These are phyloP conservation scores for Coemansia sp. DNA, from an alignment of 192 early-diverging fungal genomes.

Conservation along the genomic window DNA sequence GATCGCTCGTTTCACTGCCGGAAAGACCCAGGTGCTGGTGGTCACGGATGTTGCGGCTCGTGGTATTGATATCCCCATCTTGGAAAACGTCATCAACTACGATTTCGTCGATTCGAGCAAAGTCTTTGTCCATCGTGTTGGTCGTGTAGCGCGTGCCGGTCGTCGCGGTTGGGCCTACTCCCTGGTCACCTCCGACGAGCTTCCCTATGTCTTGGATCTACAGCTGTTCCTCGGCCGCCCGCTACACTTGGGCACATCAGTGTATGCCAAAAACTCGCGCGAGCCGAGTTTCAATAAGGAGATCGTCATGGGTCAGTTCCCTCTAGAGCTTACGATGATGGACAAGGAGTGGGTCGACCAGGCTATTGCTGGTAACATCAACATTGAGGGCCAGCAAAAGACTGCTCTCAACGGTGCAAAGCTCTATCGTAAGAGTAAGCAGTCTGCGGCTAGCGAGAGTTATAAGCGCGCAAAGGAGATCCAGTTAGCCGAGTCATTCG, in stretches of 20 bases:
- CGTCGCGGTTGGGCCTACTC: constrained; percentile 91
- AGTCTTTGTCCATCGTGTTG: constrained; percentile 96
- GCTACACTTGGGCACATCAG: constrained; percentile 58
- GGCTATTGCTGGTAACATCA: constrained; percentile 62
- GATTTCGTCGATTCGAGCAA: constrained; percentile 92
- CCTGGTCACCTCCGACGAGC: constrained; percentile 82
- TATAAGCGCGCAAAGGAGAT: constrained; percentile 89
- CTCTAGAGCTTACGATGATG: constrained; percentile 64
- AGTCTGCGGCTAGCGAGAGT: constrained; percentile 79
- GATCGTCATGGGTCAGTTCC: constrained; percentile 78
- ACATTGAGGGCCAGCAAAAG: constrained; percentile 64
- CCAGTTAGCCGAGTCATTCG: constrained; percentile 56
- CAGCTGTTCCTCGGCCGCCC: constrained; percentile 88
- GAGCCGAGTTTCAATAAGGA: constrained; percentile 74
- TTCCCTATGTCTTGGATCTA: constrained; percentile 91
- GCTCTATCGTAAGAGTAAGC: constrained; percentile 81
- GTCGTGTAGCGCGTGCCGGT: constrained; percentile 95
- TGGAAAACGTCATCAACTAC: constrained; percentile 98
- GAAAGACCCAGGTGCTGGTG: constrained; percentile 76
- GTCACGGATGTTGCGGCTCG: constrained; percentile 99
- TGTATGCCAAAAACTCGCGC: constrained; percentile 20
- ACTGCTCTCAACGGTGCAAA: constrained; percentile 83
- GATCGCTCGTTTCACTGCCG: constrained; percentile 80
- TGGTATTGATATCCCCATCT: constrained; percentile 97
- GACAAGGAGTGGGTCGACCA: constrained; percentile 77